Evolutionary conservation across 768 basidiomycete genomes (phyloP).

Genomic region (Pisolithus marmoratus): DNA sequence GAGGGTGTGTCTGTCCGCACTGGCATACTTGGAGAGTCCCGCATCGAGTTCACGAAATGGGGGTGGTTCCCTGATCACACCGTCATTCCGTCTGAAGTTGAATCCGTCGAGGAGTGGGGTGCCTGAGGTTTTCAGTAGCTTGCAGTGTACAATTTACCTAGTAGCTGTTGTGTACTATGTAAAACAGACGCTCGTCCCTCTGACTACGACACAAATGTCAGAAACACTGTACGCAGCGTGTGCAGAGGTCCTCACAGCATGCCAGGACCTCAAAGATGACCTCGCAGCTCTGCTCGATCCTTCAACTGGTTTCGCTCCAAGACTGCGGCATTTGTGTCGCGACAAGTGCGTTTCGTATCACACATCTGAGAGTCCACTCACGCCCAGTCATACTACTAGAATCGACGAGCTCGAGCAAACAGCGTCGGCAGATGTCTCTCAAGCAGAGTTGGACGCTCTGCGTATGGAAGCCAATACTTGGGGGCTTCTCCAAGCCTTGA

Average conservation of each 20-base stretch:
- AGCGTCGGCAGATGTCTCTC: constrained; percentile 30
- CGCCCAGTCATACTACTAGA: constrained; percentile 25
- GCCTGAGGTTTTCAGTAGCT: constrained; percentile 12
- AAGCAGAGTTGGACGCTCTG: constrained; percentile 55
- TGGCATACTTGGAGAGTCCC: constrained; percentile 47
- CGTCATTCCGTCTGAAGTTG: constrained; percentile 3
- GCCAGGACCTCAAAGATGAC: constrained; percentile 52
- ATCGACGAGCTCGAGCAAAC: constrained; percentile 47
- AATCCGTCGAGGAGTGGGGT: constrained; percentile 17
- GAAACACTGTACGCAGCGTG: constrained; percentile 53
- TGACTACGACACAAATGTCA: constrained; percentile 15
- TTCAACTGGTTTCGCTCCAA: constrained; percentile 64
- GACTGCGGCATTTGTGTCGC: constrained; percentile 44
- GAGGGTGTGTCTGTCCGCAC: constrained; percentile 69
- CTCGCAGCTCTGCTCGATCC: constrained; percentile 59
- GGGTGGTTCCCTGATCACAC: constrained; percentile 58
- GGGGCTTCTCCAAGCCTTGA: constrained; percentile 70
- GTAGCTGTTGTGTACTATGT: no score
- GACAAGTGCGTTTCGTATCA: constrained; percentile 42
- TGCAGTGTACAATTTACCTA: no score
- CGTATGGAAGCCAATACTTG: constrained; percentile 78
- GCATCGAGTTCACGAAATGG: constrained; percentile 46
- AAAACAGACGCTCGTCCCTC: no score
- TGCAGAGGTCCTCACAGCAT: constrained; percentile 59
- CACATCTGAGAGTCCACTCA: background rate